These are phyloP conservation scores for Hemileccinum rubropunctum DNA, from an alignment of 768 basidiomycete species.

Conservation along the genomic window DNA sequence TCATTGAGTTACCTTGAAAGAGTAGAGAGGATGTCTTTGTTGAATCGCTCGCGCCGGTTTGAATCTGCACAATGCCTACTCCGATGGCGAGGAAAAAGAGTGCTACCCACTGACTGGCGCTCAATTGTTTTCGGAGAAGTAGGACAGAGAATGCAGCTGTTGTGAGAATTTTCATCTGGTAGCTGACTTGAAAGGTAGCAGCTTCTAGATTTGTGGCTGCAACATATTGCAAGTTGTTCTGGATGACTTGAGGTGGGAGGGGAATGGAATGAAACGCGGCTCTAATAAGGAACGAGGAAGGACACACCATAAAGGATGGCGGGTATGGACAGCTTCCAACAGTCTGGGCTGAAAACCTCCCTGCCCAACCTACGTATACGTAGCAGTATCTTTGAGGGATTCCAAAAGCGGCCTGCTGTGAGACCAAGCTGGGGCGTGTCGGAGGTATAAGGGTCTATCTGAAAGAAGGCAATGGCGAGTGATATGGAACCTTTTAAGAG, in stretches of 20 bases:
- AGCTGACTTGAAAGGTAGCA: conserved; percentile 95
- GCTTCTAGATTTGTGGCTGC: conserved; percentile 92
- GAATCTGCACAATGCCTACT: conserved; percentile 87
- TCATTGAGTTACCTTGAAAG: conserved; percentile 58
- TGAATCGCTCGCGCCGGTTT: conserved; percentile 38
- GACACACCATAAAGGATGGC: conserved; percentile 83
- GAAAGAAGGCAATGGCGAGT: conserved; percentile 73
- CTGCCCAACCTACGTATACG: conserved; percentile 57
- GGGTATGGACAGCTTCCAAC: conserved; percentile 97
- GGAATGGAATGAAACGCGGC: conserved; percentile 7
- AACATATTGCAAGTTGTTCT: conserved; percentile 95
- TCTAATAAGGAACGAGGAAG: neutral
- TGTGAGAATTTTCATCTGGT: conserved; percentile 97
- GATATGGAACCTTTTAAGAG: conserved; percentile 91
- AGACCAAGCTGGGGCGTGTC: conserved; percentile 31
- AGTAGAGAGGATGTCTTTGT: conserved; percentile 29
- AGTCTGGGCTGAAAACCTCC: conserved; percentile 85
- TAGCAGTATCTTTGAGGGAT: conserved; percentile 33
- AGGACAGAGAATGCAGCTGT: conserved; percentile 88
- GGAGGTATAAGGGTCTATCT: conserved; percentile 44
- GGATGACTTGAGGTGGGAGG: conserved; percentile 54
- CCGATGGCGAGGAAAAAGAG: conserved; percentile 84
- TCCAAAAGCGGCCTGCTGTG: conserved; percentile 36
- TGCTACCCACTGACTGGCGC: conserved; percentile 77
- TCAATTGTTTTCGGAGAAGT: conserved; percentile 73